A percentile compares a stretch with the other conserved stretches of the same genome.
Evolutionary conservation across 2,329 filamentous ascomycete genomes (phyloP).

Genomic region (Fusarium sp.): DNA sequence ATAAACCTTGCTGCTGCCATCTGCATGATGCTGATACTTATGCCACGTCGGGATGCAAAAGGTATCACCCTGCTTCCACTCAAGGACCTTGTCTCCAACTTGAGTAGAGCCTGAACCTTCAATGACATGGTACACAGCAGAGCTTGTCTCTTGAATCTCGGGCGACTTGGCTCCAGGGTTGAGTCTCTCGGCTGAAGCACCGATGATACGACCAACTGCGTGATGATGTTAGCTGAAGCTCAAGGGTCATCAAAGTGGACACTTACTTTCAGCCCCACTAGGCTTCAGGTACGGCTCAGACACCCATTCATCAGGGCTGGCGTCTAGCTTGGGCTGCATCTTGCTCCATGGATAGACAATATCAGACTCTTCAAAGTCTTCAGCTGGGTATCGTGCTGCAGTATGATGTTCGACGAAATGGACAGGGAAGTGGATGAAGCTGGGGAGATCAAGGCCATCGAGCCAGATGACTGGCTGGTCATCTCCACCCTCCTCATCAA

Average conservation of each 20-base stretch:
- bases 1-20: slow-evolving; percentile 50
- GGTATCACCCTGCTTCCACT: slow-evolving; percentile 62
- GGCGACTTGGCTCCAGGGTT: slow-evolving; percentile 49
- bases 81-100: slow-evolving; percentile 48
- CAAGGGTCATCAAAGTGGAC: accelerated
- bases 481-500: slow-evolving; percentile 41
- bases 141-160: slow-evolving; percentile 57
- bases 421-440: slow-evolving; percentile 59
- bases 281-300: slow-evolving; percentile 46
- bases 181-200: slow-evolving; percentile 57
- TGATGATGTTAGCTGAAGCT: neutral
- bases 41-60: slow-evolving; percentile 65
- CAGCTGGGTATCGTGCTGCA: slow-evolving; percentile 56
- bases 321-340: slow-evolving; percentile 56
- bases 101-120: slow-evolving; percentile 54
- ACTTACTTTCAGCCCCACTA: slow-evolving; percentile 45
- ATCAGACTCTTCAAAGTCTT: slow-evolving; percentile 53
- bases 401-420: slow-evolving; percentile 63
- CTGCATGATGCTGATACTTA: slow-evolving; percentile 57
- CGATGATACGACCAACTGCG: slow-evolving; percentile 51
- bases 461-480: slow-evolving; percentile 63
- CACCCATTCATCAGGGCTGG: neutral
- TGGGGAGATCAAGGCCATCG: slow-evolving; percentile 63
- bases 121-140: slow-evolving; percentile 63
- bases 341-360: slow-evolving; percentile 59